phyloP scores from a whole-genome alignment of 495 filamentous ascomycete species.

The Friedmanniomyces simplex region DNA sequence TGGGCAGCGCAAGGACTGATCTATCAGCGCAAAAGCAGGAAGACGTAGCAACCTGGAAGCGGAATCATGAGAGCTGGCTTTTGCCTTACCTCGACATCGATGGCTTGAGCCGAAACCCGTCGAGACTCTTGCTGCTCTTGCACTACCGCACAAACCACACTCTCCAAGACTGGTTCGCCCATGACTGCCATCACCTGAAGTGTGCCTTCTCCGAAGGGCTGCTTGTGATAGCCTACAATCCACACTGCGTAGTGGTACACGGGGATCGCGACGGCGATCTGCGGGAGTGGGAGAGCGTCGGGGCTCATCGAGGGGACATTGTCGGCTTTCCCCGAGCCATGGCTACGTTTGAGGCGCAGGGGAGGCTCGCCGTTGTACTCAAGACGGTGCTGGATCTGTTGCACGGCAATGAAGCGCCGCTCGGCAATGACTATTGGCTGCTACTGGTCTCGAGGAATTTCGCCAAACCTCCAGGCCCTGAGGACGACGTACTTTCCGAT shows the following conservation, averaged over 20 bases:
- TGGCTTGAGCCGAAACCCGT: neutral
- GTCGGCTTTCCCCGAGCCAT: neutral
- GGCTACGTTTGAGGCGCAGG: neutral
- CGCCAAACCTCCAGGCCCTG: neutral
- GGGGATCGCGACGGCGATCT: neutral
- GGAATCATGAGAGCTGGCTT: no score
- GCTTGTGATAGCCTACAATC: neutral
- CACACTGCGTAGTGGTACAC: neutral
- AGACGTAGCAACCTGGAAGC: no score
- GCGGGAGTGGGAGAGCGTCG: neutral
- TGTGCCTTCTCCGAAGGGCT: no score
- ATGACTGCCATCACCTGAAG: neutral
- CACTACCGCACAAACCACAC: neutral
- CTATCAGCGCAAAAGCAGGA: no score
- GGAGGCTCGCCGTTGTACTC: neutral
- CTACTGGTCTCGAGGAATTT: neutral
- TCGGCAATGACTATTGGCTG: neutral
- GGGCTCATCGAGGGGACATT: neutral
- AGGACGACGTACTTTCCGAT: neutral
- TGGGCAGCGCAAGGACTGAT: no score
- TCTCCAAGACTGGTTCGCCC: neutral
- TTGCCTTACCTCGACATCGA: constrained; percentile 1
- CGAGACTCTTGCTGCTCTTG: neutral
- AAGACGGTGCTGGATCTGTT: neutral
- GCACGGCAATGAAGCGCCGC: neutral